Evolutionary conservation across 257 asterid species (phyloP), one percentile per base, ranked within the genome.

Genomic region (Gardenia jasminoides): DNA sequence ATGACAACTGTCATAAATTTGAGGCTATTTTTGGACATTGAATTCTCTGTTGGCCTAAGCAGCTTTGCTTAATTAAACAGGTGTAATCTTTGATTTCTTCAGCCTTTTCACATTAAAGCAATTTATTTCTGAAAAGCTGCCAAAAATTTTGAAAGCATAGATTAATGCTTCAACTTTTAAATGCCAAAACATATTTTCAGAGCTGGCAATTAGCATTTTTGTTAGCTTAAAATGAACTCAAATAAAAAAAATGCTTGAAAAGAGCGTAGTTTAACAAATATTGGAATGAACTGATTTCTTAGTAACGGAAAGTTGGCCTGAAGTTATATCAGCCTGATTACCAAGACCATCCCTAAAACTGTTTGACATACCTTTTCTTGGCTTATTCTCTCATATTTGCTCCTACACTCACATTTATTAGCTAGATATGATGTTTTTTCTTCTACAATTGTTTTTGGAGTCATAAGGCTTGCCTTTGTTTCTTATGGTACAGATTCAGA

Each of bases 401-500:
- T 62, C 67, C 67, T 31, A 17, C 36, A 31, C 13, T 28, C 10
- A 30, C 22, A 66, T 66, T 8, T 61, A 16, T 6, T 17, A 28
- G 46, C 31, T 16, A 10, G 79, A 41, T 75, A 3, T 4, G 64
- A 44, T n/a, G 26, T 33, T 13, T 43, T 74, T 33, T 20, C 15
- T 54, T 36, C 24, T 0, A 5, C 9, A 28, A 44, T 67, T 2
- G 24, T 67, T 64, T 30, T 72, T 48, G 26, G 28, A 58, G 74
- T 62, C 74, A 72, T 50, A 62, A 22, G 19, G 28, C 62, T 28
- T 24, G 19, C 11, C 46, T 3, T 71, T 52, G 16, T 58, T 39
- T 54, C 76, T 47, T 71, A 17, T 7, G 78, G 22, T 66, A 52
- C 95, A 96, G 98, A 87, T 94, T 81, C 90, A 93, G 86, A 88